Evolutionary conservation across 208 protist genomes (phyloP).

Genomic region (Acanthamoeba castellanii): DNA sequence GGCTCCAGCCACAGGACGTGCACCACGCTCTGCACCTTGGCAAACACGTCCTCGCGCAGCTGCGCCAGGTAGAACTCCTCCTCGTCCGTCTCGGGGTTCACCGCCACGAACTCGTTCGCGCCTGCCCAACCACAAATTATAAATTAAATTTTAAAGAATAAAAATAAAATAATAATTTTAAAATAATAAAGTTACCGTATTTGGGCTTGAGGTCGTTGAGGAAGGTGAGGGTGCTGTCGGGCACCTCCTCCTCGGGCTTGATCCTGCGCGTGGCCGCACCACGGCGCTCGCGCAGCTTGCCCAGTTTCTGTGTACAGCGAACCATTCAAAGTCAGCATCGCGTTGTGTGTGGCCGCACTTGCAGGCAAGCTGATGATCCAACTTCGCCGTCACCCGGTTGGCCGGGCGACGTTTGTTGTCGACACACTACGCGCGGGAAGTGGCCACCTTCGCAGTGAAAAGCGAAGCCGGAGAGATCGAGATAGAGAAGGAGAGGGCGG

Average conservation of each 20-base stretch:
- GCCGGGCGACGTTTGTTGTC: too few species aligned
- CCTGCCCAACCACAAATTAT: not conserved
- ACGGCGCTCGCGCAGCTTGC: slow-evolving; percentile 27
- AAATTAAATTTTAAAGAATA: too few species aligned
- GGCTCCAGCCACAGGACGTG: slow-evolving; percentile 49
- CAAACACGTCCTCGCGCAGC: slow-evolving; percentile 52
- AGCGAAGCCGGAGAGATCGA: not conserved
- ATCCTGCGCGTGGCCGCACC: not conserved
- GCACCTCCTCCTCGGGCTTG: slow-evolving; percentile 12
- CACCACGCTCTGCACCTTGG: not conserved
- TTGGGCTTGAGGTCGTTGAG: slow-evolving; percentile 38
- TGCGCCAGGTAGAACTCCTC: slow-evolving; percentile 44
- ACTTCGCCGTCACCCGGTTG: too few species aligned
- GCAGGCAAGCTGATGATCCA: too few species aligned
- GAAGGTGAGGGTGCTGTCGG: slow-evolving; percentile 28
- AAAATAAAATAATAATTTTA: too few species aligned
- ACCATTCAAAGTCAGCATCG: too few species aligned
- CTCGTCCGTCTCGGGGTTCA: slow-evolving; percentile 36
- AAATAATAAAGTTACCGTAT: not conserved
- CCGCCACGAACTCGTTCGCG: slow-evolving; percentile 28
- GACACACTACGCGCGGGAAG: too few species aligned
- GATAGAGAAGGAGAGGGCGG: too few species aligned
- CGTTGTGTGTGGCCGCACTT: too few species aligned
- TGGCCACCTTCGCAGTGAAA: not conserved
- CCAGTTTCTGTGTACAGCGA: not conserved